These are phyloP conservation scores for Solanum chiquidenum DNA, from an alignment of 257 asterid genomes.

Conservation along the genomic window DNA sequence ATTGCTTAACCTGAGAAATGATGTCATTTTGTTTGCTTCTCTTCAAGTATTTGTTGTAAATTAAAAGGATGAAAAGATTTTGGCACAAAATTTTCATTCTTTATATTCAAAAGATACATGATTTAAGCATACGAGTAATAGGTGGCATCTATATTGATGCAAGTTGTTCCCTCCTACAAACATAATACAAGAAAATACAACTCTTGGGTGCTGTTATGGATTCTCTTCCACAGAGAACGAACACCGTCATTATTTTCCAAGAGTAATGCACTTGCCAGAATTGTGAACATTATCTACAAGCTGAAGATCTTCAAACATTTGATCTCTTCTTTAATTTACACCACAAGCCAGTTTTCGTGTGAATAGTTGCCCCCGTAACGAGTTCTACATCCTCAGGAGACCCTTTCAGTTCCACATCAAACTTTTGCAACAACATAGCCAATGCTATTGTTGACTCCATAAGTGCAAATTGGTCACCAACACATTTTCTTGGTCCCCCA, in stretches of 20 bases:
- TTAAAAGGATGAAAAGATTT: not conserved
- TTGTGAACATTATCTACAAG: not conserved
- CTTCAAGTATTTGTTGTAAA: not conserved
- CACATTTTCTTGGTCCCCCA: constrained; percentile 97
- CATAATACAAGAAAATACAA: not conserved
- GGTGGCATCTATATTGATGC: not conserved
- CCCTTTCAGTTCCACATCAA: constrained; percentile 48
- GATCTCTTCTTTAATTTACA: constrained; percentile 65
- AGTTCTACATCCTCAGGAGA: constrained; percentile 69
- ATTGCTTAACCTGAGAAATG: not conserved
- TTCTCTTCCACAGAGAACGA: not conserved
- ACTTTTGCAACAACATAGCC: constrained; percentile 64
- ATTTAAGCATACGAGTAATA: not conserved
- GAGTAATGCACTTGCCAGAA: not conserved
- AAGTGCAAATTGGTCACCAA: constrained; percentile 93
- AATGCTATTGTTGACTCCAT: constrained; percentile 93
- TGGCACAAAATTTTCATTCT: not conserved
- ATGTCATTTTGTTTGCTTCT: not conserved
- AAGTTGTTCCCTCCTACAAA: not conserved
- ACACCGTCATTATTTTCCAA: not conserved
- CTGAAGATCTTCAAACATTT: not conserved
- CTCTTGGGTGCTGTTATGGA: not conserved
- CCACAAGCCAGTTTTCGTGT: constrained; percentile 85
- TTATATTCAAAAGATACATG: not conserved
- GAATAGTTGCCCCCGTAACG: constrained; percentile 93